These are phyloP conservation scores for Eurotiales sp. DNA, from an alignment of 2,329 filamentous ascomycete genomes.

Conservation along the genomic window DNA sequence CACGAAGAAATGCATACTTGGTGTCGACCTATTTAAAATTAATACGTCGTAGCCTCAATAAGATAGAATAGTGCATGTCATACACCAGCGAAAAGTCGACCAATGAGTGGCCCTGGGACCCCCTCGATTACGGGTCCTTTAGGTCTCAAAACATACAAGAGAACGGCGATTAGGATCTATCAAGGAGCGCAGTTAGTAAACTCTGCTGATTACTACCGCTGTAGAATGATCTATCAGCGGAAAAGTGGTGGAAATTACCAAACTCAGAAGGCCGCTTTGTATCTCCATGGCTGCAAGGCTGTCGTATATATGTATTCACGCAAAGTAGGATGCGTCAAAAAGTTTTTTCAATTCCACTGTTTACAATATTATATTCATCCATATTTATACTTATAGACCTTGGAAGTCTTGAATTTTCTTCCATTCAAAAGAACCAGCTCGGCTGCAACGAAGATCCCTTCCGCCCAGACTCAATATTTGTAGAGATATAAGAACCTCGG, in stretches of 20 bases:
- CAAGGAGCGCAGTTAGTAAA: conserved; percentile 13
- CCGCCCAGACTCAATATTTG: too few species aligned
- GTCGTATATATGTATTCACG: neutral
- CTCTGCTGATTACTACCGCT: neutral
- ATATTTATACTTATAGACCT: too few species aligned
- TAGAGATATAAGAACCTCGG: too few species aligned
- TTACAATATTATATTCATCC: neutral
- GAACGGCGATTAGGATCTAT: conserved; percentile 17
- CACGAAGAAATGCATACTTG: conserved; percentile 20
- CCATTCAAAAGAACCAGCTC: too few species aligned
- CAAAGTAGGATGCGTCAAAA: neutral
- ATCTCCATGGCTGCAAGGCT: conserved; percentile 18
- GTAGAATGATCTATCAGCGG: neutral
- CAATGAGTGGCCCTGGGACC: conserved; percentile 17
- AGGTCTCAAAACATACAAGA: conserved; percentile 17
- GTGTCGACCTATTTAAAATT: conserved; percentile 18
- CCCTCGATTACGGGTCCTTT: conserved; percentile 20
- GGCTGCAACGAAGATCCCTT: too few species aligned
- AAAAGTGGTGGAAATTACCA: neutral
- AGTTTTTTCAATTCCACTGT: too few species aligned
- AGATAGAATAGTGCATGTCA: neutral
- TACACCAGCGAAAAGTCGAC: conserved; percentile 20
- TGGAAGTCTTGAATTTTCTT: neutral
- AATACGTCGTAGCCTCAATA: neutral
- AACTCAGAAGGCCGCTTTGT: conserved; percentile 1